Percentiles rank a stretch among this genome's conserved stretches.
Conservation (phyloP, 805 yeast genomes). For the Schizosaccharomyces octosporus region DNA sequence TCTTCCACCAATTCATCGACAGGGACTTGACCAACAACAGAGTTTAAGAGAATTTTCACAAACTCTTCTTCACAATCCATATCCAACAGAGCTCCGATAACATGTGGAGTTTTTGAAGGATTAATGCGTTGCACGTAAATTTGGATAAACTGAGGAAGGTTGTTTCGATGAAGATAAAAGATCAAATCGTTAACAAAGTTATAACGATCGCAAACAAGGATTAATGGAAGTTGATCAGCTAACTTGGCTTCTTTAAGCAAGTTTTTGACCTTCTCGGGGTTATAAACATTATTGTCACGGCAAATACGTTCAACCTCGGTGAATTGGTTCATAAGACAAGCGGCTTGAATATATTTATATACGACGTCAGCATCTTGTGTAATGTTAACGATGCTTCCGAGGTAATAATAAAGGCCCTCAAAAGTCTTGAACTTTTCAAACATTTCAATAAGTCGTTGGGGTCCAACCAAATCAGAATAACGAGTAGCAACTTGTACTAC, state of each 20-base stretch:
- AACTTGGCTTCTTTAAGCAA: conserved; percentile 81
- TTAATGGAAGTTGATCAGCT: conserved; percentile 86
- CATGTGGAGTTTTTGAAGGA: conserved; percentile 88
- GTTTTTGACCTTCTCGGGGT: conserved; percentile 92
- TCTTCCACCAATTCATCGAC: conserved; percentile 68
- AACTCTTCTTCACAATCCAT: conserved; percentile 89
- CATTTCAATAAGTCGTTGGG: conserved; percentile 58
- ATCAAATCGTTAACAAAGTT: conserved; percentile 81
- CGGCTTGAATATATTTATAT: conserved; percentile 83
- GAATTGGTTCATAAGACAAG: conserved; percentile 68
- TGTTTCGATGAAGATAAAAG: conserved; percentile 79
- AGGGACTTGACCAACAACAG: conserved; percentile 88
- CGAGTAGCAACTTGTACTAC: conserved; percentile 92
- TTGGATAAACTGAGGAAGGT: conserved; percentile 87
- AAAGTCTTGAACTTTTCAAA: conserved; percentile 81
- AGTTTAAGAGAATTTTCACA: conserved; percentile 52
- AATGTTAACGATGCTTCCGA: conserved; percentile 77
- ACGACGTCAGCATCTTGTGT: conserved; percentile 90
- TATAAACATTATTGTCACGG: conserved; percentile 78
- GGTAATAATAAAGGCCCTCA: conserved; percentile 85
- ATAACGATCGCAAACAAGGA: conserved; percentile 85
- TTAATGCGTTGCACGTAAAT: conserved; percentile 95
- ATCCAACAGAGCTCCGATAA: conserved; percentile 81
- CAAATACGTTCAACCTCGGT: conserved; percentile 91
- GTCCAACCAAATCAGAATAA: conserved; percentile 80